Evolutionary conservation across 2,329 filamentous ascomycete genomes (phyloP).

Genomic region (Talaromyces sp.): DNA sequence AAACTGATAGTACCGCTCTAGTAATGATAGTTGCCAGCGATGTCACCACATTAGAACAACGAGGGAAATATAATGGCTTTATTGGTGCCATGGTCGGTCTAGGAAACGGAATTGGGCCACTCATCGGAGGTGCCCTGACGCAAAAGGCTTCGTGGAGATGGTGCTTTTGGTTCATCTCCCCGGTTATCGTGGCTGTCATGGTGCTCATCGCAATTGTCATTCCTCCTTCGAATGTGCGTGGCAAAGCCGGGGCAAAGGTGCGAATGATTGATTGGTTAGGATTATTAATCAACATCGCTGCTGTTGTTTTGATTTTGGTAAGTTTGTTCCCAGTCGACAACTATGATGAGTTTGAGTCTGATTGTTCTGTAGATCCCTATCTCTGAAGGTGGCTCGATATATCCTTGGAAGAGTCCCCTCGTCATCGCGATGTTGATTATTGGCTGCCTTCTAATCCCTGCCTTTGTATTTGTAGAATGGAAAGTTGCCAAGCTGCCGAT

Average conservation of each 20-base stretch:
- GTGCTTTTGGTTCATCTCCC: constrained; percentile 12
- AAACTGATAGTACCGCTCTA: constrained; percentile 32
- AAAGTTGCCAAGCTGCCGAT: constrained; percentile 6
- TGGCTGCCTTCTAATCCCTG: not conserved
- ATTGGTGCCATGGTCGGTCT: constrained; percentile 24
- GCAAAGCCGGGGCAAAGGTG: constrained; percentile 4
- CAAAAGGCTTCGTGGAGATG: constrained; percentile 26
- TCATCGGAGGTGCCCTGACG: constrained; percentile 27
- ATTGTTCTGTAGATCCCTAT: constrained; percentile 1
- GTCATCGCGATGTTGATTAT: constrained; percentile 7
- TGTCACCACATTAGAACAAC: constrained; percentile 48
- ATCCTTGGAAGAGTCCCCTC: constrained; percentile 2
- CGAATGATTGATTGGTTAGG: constrained; percentile 9
- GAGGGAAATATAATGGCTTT: constrained; percentile 41
- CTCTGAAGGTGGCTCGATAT: constrained; percentile 7
- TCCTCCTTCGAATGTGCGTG: constrained; percentile 2
- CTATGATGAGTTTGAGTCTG: not conserved
- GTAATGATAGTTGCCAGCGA: constrained; percentile 55
- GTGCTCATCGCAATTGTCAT: constrained; percentile 4
- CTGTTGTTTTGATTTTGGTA: constrained; percentile 7
- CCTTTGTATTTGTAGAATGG: constrained; percentile 10
- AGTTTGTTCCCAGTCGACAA: not conserved
- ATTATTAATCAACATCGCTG: constrained; percentile 3
- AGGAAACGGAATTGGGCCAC: constrained; percentile 36
- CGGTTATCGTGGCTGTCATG: constrained; percentile 2